Base-by-base conservation (phyloP, 2,329 filamentous ascomycete species). In the Pseudogymnoascus sp. region DNA sequence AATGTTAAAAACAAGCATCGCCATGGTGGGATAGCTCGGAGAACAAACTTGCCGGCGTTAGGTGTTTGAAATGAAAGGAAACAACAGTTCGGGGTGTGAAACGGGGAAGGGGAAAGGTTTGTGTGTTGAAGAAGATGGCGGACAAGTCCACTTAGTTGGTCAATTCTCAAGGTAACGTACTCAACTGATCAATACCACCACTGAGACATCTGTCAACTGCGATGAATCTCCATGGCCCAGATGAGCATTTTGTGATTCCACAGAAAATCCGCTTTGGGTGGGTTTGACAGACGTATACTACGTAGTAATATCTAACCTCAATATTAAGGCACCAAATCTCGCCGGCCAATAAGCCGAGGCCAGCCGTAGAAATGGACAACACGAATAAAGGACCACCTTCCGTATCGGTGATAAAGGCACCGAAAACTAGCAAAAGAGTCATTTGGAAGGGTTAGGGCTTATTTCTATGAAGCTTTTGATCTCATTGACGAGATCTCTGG, bases 391-490 rank as follows among this genome's bases (percentile, higher is more conserved):
- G 29, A 33, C 47, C 47, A 54, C 47, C 47, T 54, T 54, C 47
- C 47, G 47, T 54, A 54, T 54, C 29, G 47, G 47, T 54, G 47
- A 54, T 54, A 54, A 54, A 33, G 47, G 31, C 47, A 54, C 29
- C 29, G 10, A 33, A 54, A 54, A 35, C 29, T 33, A 17, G 1
- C n/a, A 54, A 33, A 35, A 11, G 8, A 33, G 5, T 54, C 47
- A 35, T 21, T 17, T 7, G 29, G 24, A 54, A 54, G 47, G n/a
- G 29, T 35, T 54, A 54, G 47, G 29, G 15, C 47, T 54, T 21
- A 11, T 54, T 40, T 29, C 57, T 15, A 59, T 59, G 57, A 59
- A 59, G 57, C 37, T 59, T 59, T 39, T 39, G 57, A 29, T 59
- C 17, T 59, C 57, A 5, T 15, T 59, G 33, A 26, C 33, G 35